Percentiles rank a stretch among this genome's conserved stretches.
Evolutionary conservation across 2,329 filamentous ascomycete genomes (phyloP).

Genomic region (Elsinoe australis): DNA sequence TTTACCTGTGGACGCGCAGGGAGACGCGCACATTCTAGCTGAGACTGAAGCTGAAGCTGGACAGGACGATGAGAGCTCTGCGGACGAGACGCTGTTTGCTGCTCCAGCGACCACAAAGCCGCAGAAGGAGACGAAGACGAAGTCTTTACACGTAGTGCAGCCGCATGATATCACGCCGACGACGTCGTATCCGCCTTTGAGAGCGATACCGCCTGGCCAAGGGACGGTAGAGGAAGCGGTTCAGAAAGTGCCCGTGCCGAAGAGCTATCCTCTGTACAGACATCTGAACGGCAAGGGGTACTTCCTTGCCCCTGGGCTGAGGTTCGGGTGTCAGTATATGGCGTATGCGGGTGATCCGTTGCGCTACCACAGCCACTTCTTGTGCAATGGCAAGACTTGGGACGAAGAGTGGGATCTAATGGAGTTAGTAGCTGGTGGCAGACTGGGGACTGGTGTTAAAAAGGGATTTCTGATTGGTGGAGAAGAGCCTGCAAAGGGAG

Average conservation of each 20-base stretch:
- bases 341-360: constrained; percentile 93
- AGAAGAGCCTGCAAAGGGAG: constrained; percentile 35
- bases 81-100: background rate
- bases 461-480: constrained; percentile 88
- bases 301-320: constrained; percentile 82
- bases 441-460: constrained; percentile 89
- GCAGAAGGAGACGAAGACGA: background rate
- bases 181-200: constrained; percentile 42
- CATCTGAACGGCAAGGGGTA: constrained; percentile 73
- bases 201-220: constrained; percentile 2
- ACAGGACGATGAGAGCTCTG: constrained; percentile 5
- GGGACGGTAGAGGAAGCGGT: constrained; percentile 12
- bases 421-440: constrained; percentile 76
- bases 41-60: constrained; percentile 13
- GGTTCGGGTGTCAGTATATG: constrained; percentile 90
- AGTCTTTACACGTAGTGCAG: background rate
- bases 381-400: constrained; percentile 79
- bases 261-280: constrained; percentile 67
- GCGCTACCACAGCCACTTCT: constrained; percentile 90
- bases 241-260: constrained; percentile 32
- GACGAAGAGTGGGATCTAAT: constrained; percentile 77
- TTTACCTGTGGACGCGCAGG: background rate
- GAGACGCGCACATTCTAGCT: background rate
- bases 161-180: constrained; percentile 40
- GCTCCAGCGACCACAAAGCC: too few species aligned